phyloP scores from a whole-genome alignment of 139 green algal genomes.

The Spirogloea muscicola region DNA sequence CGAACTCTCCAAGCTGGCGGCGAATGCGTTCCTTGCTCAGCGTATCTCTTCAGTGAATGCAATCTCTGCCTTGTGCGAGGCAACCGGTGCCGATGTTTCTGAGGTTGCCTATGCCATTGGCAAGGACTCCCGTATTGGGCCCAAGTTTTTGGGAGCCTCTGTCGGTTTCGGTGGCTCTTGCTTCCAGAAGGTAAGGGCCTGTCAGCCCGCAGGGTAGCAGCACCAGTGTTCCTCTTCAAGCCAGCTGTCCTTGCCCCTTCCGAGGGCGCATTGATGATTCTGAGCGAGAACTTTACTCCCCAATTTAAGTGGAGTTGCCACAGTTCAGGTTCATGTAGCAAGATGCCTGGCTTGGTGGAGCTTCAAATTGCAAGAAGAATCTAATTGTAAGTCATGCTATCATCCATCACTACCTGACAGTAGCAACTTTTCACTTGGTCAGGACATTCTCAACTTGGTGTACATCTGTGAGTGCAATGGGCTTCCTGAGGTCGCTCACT shows the following conservation, averaged over 20 bases:
- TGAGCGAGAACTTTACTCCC: no score
- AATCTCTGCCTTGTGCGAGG: constrained; percentile 96
- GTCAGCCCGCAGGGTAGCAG: no score
- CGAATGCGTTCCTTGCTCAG: constrained; percentile 78
- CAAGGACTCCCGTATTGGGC: constrained; percentile 91
- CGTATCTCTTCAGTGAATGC: constrained; percentile 98
- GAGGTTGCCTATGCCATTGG: constrained; percentile 88
- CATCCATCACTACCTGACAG: no score
- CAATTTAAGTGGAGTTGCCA: no score
- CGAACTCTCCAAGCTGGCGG: constrained; percentile 97
- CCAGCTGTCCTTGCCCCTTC: no score
- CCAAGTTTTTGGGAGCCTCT: constrained; percentile 93
- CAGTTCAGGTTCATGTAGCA: no score
- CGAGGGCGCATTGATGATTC: no score
- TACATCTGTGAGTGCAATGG: constrained; percentile 89
- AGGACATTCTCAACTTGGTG: constrained; percentile 95
- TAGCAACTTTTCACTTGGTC: no score
- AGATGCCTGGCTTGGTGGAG: no score
- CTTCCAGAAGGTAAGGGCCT: constrained; percentile 95
- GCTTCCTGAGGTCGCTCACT: constrained; percentile 88
- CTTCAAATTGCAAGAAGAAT: no score
- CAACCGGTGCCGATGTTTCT: constrained; percentile 86
- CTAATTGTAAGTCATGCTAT: no score
- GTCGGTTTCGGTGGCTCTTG: constrained; percentile 98
- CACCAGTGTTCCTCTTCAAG: no score